Conservation (phyloP, 768 basidiomycete genomes). For the Hygrocybe coccinea region DNA sequence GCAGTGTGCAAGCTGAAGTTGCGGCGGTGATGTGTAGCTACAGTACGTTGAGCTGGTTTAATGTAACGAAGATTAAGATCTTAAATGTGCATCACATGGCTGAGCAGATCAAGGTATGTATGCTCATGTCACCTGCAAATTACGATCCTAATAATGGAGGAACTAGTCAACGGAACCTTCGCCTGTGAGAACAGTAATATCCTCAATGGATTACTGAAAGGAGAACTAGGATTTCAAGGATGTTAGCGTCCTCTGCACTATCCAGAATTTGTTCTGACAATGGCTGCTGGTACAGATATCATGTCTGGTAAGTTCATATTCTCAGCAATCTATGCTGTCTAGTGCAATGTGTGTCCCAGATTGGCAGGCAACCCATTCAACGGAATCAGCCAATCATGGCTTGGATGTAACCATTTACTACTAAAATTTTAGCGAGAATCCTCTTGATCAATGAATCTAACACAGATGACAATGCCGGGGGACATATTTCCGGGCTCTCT, state of each 20-base stretch:
- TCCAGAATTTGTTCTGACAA: neutral
- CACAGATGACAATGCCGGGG: conserved; percentile 67
- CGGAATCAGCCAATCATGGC: conserved; percentile 53
- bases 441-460: neutral
- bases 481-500: conserved; percentile 32
- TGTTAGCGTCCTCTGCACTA: conserved; percentile 34
- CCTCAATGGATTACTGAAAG: conserved; percentile 70
- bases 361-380: conserved; percentile 64
- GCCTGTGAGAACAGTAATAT: conserved; percentile 71
- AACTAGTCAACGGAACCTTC: conserved; percentile 62
- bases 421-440: neutral
- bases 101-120: neutral
- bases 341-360: conserved; percentile 30
- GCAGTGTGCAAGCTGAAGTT: conserved; percentile 69
- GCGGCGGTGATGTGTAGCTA: conserved; percentile 64
- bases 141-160: conserved; percentile 15
- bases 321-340: neutral
- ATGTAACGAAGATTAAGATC: neutral
- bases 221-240: conserved; percentile 73
- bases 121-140: neutral
- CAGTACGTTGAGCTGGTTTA: neutral
- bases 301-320: conserved; percentile 40
- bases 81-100: neutral
- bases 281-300: conserved; percentile 36
- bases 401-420: conserved; percentile 48